Base-by-base conservation (phyloP, 768 basidiomycete species). In the Leccinum barrowsii region DNA sequence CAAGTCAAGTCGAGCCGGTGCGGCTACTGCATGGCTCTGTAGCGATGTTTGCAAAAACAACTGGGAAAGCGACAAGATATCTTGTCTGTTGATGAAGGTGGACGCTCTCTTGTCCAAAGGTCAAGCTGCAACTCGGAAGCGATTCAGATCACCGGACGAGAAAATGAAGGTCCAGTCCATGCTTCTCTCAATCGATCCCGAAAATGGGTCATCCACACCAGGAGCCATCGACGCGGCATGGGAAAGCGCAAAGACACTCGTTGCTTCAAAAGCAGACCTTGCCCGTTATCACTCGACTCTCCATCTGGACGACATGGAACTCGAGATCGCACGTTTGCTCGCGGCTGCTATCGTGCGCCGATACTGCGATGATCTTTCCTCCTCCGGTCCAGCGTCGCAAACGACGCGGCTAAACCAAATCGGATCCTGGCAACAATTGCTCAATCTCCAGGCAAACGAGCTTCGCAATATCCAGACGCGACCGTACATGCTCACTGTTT, bases 371-470 rank as follows among this genome's bases (percentile, higher is more conserved):
- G 65, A 59, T 54, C 51, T 24, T 44, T 59, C 65, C 52, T 57
- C n/a, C 52, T 59, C 34, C 53, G 57, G 56, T 30, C 34, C 21
- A 22, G 53, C 53, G 5, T 61, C 49, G 19, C 34, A 34, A 42
- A 28, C 37, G 49, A 52, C 21, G 49, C 32, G 12, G 32, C 48
- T 49, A 47, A 50, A 56, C 11, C 59, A 60, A 22, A 57, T 34
- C 15, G 58, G 34, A 32, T 30, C 49, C 24, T 89, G 86, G 86
- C 5, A 67, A 2, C 76, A 80, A 30, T 73, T 85, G 37, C 75
- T 85, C 26, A 57, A 76, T 28, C 78, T 89, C 11, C 86, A 89
- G 69, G 70, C 78, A 55, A 85, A 84, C 70, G 85, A 87, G 57
- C 69, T 83, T 4, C 61, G 68, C 24, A 79, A 81, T 59, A 70